These are phyloP conservation scores for Coprinellus micaceus DNA, from an alignment of 768 basidiomycete species.

Conservation along the genomic window DNA sequence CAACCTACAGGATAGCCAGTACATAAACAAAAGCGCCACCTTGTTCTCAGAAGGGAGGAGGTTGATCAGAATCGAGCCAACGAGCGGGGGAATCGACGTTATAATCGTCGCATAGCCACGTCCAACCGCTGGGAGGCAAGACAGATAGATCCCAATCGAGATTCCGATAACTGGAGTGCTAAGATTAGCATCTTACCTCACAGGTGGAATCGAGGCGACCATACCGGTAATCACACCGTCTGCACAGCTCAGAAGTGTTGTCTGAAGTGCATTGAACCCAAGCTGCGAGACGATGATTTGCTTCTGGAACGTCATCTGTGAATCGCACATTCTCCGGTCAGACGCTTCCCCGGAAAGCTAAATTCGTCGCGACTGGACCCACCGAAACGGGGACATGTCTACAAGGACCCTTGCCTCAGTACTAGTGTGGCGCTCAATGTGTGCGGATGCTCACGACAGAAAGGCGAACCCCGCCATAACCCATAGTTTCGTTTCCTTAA, in stretches of 20 bases:
- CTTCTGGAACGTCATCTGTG: constrained; percentile 48
- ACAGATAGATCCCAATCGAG: constrained; percentile 58
- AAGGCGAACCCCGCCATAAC: constrained; percentile 59
- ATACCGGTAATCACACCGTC: constrained; percentile 48
- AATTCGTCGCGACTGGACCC: background rate
- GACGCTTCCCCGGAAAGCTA: constrained; percentile 25
- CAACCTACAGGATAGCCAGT: constrained; percentile 49
- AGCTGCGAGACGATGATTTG: constrained; percentile 63
- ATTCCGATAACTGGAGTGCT: constrained; percentile 53
- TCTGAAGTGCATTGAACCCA: constrained; percentile 61
- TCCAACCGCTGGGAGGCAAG: constrained; percentile 51
- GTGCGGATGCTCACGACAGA: background rate
- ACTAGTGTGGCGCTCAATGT: background rate
- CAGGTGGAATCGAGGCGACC: background rate
- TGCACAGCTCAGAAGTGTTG: constrained; percentile 67
- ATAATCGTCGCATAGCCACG: constrained; percentile 61
- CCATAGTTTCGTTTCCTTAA: constrained; percentile 72
- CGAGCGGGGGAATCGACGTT: constrained; percentile 62
- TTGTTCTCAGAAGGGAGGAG: constrained; percentile 62
- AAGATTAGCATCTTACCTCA: background rate
- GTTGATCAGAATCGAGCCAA: constrained; percentile 61
- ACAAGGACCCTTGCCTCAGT: background rate
- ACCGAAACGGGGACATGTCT: constrained; percentile 4
- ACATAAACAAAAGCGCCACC: constrained; percentile 57
- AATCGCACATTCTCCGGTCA: constrained; percentile 24